phyloP scores from a whole-genome alignment of 208 protist species.

The Entamoeba histolytica region DNA sequence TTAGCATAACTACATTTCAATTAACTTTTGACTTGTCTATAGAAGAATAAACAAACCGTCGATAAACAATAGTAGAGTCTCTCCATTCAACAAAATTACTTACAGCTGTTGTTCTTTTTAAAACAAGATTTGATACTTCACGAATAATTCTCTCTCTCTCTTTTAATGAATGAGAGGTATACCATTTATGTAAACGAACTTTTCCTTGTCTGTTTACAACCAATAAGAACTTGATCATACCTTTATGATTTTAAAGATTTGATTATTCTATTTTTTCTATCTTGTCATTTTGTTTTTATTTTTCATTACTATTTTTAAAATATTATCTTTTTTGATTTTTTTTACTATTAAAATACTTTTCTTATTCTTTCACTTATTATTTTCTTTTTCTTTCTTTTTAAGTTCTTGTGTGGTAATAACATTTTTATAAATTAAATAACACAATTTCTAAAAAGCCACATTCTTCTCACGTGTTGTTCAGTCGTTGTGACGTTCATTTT shows the following conservation, averaged over 20 bases:
- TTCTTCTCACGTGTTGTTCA: no score
- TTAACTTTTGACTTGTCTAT: background rate
- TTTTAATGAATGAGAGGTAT: background rate
- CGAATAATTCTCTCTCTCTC: constrained; percentile 1
- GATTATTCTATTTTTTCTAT: no score
- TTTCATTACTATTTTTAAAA: no score
- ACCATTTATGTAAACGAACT: constrained; percentile 15
- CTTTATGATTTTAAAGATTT: background rate
- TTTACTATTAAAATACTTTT: no score
- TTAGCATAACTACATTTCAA: constrained; percentile 14
- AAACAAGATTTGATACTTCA: constrained; percentile 7
- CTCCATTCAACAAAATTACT: constrained; percentile 16
- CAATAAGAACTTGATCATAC: constrained; percentile 25
- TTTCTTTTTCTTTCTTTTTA: no score
- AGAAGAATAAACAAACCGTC: background rate
- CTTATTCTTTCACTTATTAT: no score
- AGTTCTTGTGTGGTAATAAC: no score
- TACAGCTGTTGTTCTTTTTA: background rate
- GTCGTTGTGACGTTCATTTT: no score
- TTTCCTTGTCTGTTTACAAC: constrained; percentile 19
- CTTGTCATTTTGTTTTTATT: no score
- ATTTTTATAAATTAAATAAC: no score
- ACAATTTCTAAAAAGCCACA: no score
- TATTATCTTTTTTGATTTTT: no score
- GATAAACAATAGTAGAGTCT: constrained; percentile 9